phyloP scores from a whole-genome alignment of 73 alveolate genomes.

The Uronychia binucleata region DNA sequence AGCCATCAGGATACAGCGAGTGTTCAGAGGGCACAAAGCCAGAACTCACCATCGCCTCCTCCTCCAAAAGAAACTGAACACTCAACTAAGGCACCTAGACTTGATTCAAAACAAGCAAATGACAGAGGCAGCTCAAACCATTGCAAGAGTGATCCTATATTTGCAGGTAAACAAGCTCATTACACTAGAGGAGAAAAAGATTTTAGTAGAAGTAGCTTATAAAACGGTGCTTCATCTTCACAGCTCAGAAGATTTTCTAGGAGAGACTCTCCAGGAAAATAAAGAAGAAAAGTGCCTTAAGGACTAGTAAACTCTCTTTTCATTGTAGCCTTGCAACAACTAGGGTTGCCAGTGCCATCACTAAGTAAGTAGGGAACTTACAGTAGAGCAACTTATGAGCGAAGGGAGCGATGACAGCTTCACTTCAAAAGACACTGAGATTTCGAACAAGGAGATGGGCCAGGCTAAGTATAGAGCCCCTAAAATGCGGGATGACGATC shows the following conservation, averaged over 20 bases:
- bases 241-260: background rate
- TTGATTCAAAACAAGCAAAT: background rate
- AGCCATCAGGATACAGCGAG: background rate
- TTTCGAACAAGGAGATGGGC: background rate
- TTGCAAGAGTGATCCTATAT: background rate
- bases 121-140: background rate
- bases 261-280: background rate
- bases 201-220: background rate
- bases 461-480: background rate
- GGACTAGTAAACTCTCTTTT: background rate
- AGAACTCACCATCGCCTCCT: background rate
- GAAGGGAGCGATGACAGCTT: background rate
- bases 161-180: background rate
- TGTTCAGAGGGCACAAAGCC: background rate
- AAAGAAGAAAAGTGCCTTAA: background rate
- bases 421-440: background rate
- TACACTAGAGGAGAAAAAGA: background rate
- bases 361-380: background rate
- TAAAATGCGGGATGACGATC: background rate
- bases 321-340: background rate
- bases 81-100: background rate
- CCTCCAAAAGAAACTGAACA: background rate
- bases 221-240: background rate
- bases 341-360: background rate
- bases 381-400: background rate